Percentiles rank a stretch among this genome's conserved stretches.
These are phyloP conservation scores for Tulasnella sp. DNA, from an alignment of 768 basidiomycete species.

Conservation along the genomic window DNA sequence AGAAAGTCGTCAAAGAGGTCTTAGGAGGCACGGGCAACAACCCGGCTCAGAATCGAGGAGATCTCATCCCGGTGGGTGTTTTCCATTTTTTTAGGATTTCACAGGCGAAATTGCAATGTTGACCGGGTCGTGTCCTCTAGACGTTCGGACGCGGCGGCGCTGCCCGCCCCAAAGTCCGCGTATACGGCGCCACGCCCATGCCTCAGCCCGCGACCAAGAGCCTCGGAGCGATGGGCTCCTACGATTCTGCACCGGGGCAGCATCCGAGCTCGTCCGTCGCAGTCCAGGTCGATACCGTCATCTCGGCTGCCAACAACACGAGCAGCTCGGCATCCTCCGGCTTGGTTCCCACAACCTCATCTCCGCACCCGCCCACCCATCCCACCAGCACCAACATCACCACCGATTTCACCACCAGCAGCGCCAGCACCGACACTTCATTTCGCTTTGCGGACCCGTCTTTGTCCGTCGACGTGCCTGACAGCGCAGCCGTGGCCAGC, in stretches of 20 bases:
- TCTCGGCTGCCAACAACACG: not conserved
- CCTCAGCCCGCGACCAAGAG: not conserved
- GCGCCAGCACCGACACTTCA: too few species aligned
- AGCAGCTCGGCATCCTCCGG: not conserved
- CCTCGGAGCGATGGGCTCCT: not conserved
- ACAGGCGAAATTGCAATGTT: not conserved
- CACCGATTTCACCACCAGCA: too few species aligned
- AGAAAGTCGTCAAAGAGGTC: conserved; percentile 17
- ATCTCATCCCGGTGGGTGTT: not conserved
- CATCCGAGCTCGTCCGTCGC: not conserved
- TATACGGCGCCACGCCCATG: conserved; percentile 12
- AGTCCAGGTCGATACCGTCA: not conserved
- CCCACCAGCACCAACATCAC: too few species aligned
- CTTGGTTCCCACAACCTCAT: not conserved
- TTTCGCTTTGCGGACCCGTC: too few species aligned
- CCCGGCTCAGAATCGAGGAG: not conserved
- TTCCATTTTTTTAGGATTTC: not conserved
- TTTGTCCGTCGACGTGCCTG: too few species aligned
- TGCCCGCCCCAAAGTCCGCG: conserved; percentile 8
- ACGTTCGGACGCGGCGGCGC: conserved; percentile 12
- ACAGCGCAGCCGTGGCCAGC: too few species aligned
- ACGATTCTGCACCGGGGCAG: not conserved
- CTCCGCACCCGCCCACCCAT: not conserved
- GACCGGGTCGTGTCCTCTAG: not conserved
- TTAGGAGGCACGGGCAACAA: conserved; percentile 7